Evolutionary conservation across 225 moss, liverwort and hornwort genomes (phyloP).

Genomic region (Climacium dendroides): DNA sequence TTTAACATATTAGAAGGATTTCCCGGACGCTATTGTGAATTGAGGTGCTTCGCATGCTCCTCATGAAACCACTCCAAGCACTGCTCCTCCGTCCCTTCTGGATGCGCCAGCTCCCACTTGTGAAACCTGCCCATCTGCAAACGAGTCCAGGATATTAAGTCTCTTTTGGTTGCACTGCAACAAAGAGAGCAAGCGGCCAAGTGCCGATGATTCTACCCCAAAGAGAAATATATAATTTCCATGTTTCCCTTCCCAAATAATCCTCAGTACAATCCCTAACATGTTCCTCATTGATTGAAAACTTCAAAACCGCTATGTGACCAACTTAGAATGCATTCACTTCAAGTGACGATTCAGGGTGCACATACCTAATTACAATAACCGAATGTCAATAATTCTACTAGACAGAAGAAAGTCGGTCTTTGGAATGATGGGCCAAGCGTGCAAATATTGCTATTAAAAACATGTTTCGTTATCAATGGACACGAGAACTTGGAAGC

Average conservation of each 20-base stretch:
- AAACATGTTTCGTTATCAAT: neutral
- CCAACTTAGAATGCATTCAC: neutral
- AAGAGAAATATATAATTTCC: neutral
- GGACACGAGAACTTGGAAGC: neutral
- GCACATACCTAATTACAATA: neutral
- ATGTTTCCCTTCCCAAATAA: neutral
- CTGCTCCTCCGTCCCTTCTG: constrained; percentile 53
- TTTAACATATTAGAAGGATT: neutral
- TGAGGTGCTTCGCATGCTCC: constrained; percentile 60
- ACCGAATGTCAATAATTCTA: neutral
- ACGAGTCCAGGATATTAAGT: neutral
- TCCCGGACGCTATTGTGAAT: neutral
- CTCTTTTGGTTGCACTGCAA: neutral
- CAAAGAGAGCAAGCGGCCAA: neutral
- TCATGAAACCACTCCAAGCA: constrained; percentile 59
- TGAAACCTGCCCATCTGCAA: constrained; percentile 48
- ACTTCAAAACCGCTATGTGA: neutral
- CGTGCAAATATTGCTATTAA: neutral
- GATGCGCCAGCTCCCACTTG: constrained; percentile 77
- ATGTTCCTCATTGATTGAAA: neutral
- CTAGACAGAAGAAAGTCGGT: neutral
- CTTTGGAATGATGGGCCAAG: neutral
- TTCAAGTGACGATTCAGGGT: neutral
- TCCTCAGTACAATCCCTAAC: neutral
- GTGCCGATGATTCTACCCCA: neutral